Evolutionary conservation across 352 stramenopile genomes (phyloP), one percentile per base, ranked within the genome.

Genomic region (Phytophthora citrophthora): DNA sequence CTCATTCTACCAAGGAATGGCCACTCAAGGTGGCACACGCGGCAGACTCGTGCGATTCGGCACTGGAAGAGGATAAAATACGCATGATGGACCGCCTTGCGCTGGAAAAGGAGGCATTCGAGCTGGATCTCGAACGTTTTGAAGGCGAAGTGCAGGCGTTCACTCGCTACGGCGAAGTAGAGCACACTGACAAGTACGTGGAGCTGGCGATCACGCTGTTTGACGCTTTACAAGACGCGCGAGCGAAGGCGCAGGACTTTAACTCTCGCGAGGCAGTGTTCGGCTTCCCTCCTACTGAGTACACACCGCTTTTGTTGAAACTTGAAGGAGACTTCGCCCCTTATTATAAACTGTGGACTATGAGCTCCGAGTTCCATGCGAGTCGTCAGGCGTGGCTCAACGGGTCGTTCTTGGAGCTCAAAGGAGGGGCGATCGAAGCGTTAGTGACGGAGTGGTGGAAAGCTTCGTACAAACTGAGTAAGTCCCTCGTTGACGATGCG

Each of bases 311-410:
- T 16, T 60, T 98, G 15, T 61, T 62, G 27, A 91, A 94, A 48
- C 74, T 97, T 13, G 89, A 98, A 63, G 69, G 62, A 1, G 86
- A 97, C 47, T 96, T 98, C 36, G 65, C 81, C 11, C 93, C 91
- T 20, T 98, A 97, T 72, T 97, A 96, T 63, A 96, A 97, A 59
- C 83, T 98, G 4, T 98, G 95, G 94, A 98, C 92, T 8, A 98
- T 98, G 91, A 95, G 94, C 61, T 94, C 83, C 34, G 94, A 98
- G 64, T 98, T 98, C 68, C 86, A 97, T 52, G 83, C 91, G 50
- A 97, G 78, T 52, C 89, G 86, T 12, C 90, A 97, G 56, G 79
- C 93, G 43, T 98, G 94, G 94, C 75, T 98, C 8, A 95, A 97
- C 38, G 94, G 92, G 0, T 74, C 93, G 0, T 98, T 98, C 57